Evolutionary conservation across 192 early-diverging fungal genomes (phyloP), one percentile per base, ranked within the genome.

Genomic region (Coemansia sp.): DNA sequence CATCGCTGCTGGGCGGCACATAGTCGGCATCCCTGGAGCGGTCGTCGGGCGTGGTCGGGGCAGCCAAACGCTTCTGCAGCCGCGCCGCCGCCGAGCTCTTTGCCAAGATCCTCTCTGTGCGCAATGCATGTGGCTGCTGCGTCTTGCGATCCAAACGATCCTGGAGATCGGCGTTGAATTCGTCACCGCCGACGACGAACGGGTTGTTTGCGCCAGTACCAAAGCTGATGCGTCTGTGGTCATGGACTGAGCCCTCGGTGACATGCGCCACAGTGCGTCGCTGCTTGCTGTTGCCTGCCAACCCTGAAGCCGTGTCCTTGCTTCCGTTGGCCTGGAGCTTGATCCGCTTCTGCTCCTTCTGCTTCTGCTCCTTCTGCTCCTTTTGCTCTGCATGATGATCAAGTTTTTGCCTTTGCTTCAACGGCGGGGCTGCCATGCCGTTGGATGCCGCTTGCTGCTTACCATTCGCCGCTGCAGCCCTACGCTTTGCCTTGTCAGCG

Each of bases 241-340:
- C 77, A 49, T 80, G 77, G 15, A 80, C 77, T 0, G 77, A 80
- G 22, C 77, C 77, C 55, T 74, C 77, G 9, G 77, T 80, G 0
- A 70, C 54, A 13, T 52, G 9, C 11, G 49, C 7, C 3, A 25
- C 20, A 8, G 49, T 4, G 22, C 49, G 20, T 45, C 46, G 45
- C 38, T 52, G 49, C 49, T 48, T 48, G 8, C n/a, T 48, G n/a
- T 15, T 48, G 45, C 19, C 45, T 48, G 45, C 14, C 45, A 20
- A 48, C 32, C 4, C 36, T 33, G 13, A 0, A 23, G 2, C 0
- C 7, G 34, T 14, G 34, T 35, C 15, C 14, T 36, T 33, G 49
- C 10, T 52, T 52, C 7, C 23, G 42, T 35, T 36, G 17, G 46
- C 13, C n/a, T 35, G 40, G 20, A 57, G 46, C 38, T 57, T 57